Evolutionary conservation across 2,329 filamentous ascomycete species (phyloP), one percentile per base, ranked within the genome.

Genomic region (Cladosporium sp.): DNA sequence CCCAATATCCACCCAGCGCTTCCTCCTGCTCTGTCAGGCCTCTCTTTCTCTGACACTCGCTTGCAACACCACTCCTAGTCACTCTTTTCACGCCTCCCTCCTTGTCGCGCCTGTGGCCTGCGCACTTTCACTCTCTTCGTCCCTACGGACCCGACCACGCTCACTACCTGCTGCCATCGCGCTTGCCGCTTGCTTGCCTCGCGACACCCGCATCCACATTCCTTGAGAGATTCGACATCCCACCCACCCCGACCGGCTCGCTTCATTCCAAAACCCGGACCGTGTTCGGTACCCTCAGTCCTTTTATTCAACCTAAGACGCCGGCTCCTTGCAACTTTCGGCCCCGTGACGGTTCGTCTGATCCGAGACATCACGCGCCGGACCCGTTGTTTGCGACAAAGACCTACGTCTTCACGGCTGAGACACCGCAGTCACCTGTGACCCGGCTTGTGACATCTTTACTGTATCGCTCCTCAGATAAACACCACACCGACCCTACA

Each of bases 21-120:
- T 38, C 35, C 13, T 38, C 35, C 35, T 13, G 16, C 35, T 3
- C 13, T 9, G 28, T 18, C 38, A 28, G 22, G 22, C 28, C 46
- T 43, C 46, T 49, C 46, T 49, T 42, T 42, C 38, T 42, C 46
- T 42, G 46, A 49, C 46, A 49, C 46, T 41, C 46, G 46, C 38
- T 38, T 34, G 10, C 13, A 22, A 32, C 42, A 46, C 49, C 32
- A 45, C 44, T 50, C 55, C 49, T 53, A 49, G 55, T 54, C 49
- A 56, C 49, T 54, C 52, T 54, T 57, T 54, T 43, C 18, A 35
- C 53, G 49, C 43, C 43, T n/a, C 50, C 41, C 32, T 32, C 44
- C 46, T 41, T 38, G 52, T 49, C 52, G 52, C 52, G 52, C 55
- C 55, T 50, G 55, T 34, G 43, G 52, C 48, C 19, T 40, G 43